Base-by-base conservation (phyloP, 2,329 filamentous ascomycete species). In the Clarireedia hainanense region DNA sequence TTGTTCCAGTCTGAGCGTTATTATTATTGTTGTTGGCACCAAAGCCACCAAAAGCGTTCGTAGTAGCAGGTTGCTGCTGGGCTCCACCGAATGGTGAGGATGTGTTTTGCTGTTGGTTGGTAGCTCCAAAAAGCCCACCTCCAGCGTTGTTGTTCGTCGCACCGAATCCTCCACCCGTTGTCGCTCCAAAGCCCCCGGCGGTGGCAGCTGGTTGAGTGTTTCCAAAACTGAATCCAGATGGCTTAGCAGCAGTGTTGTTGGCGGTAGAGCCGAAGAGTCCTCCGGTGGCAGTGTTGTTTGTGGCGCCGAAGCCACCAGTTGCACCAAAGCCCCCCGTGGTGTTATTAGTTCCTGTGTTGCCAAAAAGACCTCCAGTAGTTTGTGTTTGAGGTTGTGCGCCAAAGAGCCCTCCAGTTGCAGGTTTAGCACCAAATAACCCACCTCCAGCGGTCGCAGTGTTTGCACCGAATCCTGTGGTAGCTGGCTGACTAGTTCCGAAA, bases 391-490 rank as follows among this genome's bases (percentile, higher is more conserved):
- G 67, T 66, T 51, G 61, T n/a, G 61, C 63, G n/a, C 75, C 75
- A 60, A 78, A 78, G 6, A 73, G 63, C 30, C 69, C 67, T 48
- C 66, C 67, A 61, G 73, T 65, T n/a, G 65, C 60, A 40, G 62
- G 50, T 48, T 65, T 63, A 63, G 70, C 64, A 34, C 74, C 74
- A 56, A 78, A 76, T 6, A 76, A 59, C 42, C 71, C 67, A 42
- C 69, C 68, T 46, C 68, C 64, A 59, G 69, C 60, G 10, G 61
- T 54, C 17, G 57, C 56, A 40, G 61, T 63, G 42, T 70, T 72
- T 40, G 72, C 58, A 47, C 80, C 80, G 62, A 84, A 84, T 10
- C 73, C 75, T 60, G 73, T 68, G 42, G 64, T 64, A 6, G 70
- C 64, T 58, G 72, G 74, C 58, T 69, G 75, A 59, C 65, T 72